Percentiles rank a stretch among this genome's conserved stretches.
These are phyloP conservation scores for Trametes sp. DNA, from an alignment of 1,284 basidiomycete species.

Conservation along the genomic window DNA sequence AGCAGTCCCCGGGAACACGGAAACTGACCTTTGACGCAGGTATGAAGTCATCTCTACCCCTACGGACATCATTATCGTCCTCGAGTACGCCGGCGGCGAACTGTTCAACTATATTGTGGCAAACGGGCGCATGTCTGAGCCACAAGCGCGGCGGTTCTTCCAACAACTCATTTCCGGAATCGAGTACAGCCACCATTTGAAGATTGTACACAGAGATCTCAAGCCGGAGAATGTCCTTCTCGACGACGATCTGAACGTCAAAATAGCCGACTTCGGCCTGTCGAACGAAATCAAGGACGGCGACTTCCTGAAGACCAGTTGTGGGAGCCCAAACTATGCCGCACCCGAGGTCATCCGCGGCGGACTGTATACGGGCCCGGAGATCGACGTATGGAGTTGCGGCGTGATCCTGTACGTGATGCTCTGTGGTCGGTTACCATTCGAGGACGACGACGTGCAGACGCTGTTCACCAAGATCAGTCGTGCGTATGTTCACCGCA, in stretches of 20 bases:
- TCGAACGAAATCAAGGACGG: slow-evolving; percentile 95
- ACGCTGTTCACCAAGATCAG: slow-evolving; percentile 93
- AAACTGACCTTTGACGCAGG: slow-evolving; percentile 49
- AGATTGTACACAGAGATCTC: slow-evolving; percentile 95
- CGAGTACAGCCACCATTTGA: slow-evolving; percentile 93
- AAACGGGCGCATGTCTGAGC: slow-evolving; percentile 87
- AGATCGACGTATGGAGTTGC: slow-evolving; percentile 98
- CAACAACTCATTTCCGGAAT: slow-evolving; percentile 97
- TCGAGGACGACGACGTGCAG: slow-evolving; percentile 95
- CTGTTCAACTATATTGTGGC: slow-evolving; percentile 96
- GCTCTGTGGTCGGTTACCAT: slow-evolving; percentile 90
- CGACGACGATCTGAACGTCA: slow-evolving; percentile 85
- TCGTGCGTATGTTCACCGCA: slow-evolving; percentile 58
- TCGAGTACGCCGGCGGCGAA: slow-evolving; percentile 93
- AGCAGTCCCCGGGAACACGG: slow-evolving; percentile 5
- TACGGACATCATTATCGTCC: slow-evolving; percentile 95
- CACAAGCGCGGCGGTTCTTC: slow-evolving; percentile 89
- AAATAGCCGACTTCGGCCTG: slow-evolving; percentile 96
- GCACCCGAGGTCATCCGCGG: slow-evolving; percentile 96
- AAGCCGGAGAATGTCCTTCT: slow-evolving; percentile 92
- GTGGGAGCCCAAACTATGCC: slow-evolving; percentile 96
- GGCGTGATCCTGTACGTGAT: slow-evolving; percentile 97
- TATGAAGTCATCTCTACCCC: slow-evolving; percentile 96
- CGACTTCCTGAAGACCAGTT: slow-evolving; percentile 93
- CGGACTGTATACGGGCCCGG: slow-evolving; percentile 92